phyloP scores from a whole-genome alignment of 1,284 basidiomycete species.

The Sparassis latifolia region DNA sequence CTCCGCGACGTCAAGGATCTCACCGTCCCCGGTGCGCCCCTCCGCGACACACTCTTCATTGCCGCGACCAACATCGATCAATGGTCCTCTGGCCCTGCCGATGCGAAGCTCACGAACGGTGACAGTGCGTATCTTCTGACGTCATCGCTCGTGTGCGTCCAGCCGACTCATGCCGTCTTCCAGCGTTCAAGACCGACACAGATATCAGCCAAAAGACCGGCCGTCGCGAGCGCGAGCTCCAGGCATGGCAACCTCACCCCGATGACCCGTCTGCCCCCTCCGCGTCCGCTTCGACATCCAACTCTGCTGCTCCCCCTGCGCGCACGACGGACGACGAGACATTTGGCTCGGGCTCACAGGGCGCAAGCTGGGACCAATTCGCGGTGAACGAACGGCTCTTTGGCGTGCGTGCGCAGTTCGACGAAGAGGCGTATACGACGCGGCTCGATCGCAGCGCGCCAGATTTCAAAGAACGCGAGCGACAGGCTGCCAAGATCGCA shows the following conservation, averaged over 20 bases:
- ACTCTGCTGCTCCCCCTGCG: slow-evolving; percentile 8
- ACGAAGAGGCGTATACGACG: slow-evolving; percentile 95
- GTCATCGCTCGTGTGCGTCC: background rate
- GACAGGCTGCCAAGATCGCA: slow-evolving; percentile 83
- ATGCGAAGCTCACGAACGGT: slow-evolving; percentile 57
- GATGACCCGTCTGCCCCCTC: slow-evolving; percentile 8
- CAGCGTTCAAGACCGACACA: slow-evolving; percentile 84
- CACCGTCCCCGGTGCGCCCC: slow-evolving; percentile 50
- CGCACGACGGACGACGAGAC: slow-evolving; percentile 51
- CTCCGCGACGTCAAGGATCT: slow-evolving; percentile 73
- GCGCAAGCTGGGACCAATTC: slow-evolving; percentile 89
- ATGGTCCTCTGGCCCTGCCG: slow-evolving; percentile 69
- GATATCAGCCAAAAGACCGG: slow-evolving; percentile 66
- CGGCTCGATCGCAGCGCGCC: slow-evolving; percentile 81
- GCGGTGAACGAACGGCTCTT: slow-evolving; percentile 90
- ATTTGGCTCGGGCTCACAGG: slow-evolving; percentile 49
- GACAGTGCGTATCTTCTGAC: slow-evolving; percentile 43
- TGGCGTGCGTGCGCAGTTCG: slow-evolving; percentile 87
- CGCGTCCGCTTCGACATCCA: slow-evolving; percentile 10
- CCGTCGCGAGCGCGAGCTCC: slow-evolving; percentile 74
- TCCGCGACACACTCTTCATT: slow-evolving; percentile 65
- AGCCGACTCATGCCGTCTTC: background rate
- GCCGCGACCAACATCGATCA: slow-evolving; percentile 63
- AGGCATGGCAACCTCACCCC: slow-evolving; percentile 64
- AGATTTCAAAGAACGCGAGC: slow-evolving; percentile 87